These are phyloP conservation scores for Melampsora occidentalis DNA, from an alignment of 1,284 basidiomycete genomes.

Conservation along the genomic window DNA sequence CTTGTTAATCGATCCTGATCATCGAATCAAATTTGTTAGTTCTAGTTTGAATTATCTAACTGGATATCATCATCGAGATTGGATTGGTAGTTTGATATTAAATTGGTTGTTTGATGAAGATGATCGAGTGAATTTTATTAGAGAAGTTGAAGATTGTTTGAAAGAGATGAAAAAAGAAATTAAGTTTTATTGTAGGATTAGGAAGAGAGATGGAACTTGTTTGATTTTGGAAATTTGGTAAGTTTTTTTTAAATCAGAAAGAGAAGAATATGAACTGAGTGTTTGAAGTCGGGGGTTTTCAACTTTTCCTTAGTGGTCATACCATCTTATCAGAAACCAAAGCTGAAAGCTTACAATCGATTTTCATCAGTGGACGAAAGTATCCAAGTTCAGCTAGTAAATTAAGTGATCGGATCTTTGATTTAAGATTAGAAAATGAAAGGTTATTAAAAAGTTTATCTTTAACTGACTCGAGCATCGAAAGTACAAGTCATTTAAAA, in stretches of 20 bases:
- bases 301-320: constrained; percentile 13
- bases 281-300: background rate
- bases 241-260: background rate
- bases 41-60: background rate
- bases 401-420: constrained; percentile 49
- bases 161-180: background rate
- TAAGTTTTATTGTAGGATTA: constrained; percentile 18
- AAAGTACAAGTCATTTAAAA: no score
- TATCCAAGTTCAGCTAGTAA: constrained; percentile 17
- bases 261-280: no score
- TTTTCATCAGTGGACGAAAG: constrained; percentile 9
- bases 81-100: background rate
- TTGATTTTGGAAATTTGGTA: constrained; percentile 34
- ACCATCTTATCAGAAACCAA: background rate
- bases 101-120: constrained; percentile 24
- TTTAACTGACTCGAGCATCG: constrained; percentile 44
- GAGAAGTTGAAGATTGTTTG: constrained; percentile 4
- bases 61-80: constrained; percentile 4
- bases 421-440: constrained; percentile 52
- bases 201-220: constrained; percentile 6
- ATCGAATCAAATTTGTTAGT: constrained; percentile 14
- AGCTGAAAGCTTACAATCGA: background rate
- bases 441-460: constrained; percentile 48
- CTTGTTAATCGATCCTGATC: background rate
- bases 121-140: background rate